Conservation (phyloP, 2,329 filamentous ascomycete species). For the Ilyonectria robusta region DNA sequence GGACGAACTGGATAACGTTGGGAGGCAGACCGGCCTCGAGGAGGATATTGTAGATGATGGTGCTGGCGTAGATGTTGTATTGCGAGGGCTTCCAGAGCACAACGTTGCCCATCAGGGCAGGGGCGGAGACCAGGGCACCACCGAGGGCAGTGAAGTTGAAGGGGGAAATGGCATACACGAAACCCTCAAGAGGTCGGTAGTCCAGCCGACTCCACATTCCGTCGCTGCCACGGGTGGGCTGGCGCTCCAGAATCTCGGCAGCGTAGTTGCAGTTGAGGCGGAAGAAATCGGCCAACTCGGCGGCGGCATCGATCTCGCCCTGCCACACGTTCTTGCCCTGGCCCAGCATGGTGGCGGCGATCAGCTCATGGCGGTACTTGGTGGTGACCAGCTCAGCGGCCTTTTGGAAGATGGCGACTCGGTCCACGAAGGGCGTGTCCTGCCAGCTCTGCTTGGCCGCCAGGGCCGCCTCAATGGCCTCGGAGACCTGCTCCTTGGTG, state of each 20-base stretch:
- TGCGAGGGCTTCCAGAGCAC: conserved; percentile 97
- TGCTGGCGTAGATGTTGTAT: conserved; percentile 87
- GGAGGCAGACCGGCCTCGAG: conserved; percentile 90
- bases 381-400: conserved; percentile 89
- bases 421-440: conserved; percentile 86
- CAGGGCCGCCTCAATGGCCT: conserved; percentile 86
- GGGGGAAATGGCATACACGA: conserved; percentile 92
- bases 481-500: conserved; percentile 49
- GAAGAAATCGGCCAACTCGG: conserved; percentile 92
- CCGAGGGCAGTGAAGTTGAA: conserved; percentile 98
- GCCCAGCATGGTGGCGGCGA: conserved; percentile 95
- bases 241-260: conserved; percentile 58
- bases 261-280: conserved; percentile 95
- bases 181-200: conserved; percentile 92
- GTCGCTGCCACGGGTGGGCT: conserved; percentile 51
- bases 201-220: conserved; percentile 77
- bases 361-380: conserved; percentile 96
- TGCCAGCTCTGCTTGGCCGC: conserved; percentile 89
- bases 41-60: conserved; percentile 90
- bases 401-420: conserved; percentile 94
- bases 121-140: conserved; percentile 85
- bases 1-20: conserved; percentile 93
- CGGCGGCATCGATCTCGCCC: conserved; percentile 95
- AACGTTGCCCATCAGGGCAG: conserved; percentile 92
- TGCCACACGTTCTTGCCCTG: conserved; percentile 99